Percentiles rank a stretch among this genome's conserved stretches.
These are phyloP conservation scores for Chlorociboria aeruginascens DNA, from an alignment of 495 filamentous ascomycete species.

Conservation along the genomic window DNA sequence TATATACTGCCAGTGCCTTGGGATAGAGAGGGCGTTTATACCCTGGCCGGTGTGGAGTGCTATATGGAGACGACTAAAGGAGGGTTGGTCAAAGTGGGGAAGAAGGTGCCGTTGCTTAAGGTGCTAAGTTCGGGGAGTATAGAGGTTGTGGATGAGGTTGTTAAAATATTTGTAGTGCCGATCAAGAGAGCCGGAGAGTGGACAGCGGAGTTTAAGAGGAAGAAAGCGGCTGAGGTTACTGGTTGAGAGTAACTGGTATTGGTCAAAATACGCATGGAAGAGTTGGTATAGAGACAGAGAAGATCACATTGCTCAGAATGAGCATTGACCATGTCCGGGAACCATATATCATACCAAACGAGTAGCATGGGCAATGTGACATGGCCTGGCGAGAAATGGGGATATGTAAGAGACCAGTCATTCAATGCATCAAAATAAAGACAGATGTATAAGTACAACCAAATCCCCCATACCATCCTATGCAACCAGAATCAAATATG, in stretches of 20 bases:
- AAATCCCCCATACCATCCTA: too few species aligned
- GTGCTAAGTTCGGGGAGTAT: constrained; percentile 65
- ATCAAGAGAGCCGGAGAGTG: constrained; percentile 53
- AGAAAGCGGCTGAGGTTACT: constrained; percentile 37
- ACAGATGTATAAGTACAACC: too few species aligned
- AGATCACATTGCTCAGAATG: too few species aligned
- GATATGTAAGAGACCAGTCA: too few species aligned
- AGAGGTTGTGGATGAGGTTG: constrained; percentile 76
- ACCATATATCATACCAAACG: too few species aligned
- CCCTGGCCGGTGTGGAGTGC: constrained; percentile 56
- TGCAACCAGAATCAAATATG: neutral
- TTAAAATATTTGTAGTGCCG: constrained; percentile 71
- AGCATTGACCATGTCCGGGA: too few species aligned
- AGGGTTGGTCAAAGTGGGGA: constrained; percentile 81
- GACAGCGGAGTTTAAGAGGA: constrained; percentile 70
- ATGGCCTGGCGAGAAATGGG: too few species aligned
- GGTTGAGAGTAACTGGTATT: neutral
- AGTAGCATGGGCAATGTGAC: too few species aligned
- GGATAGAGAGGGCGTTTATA: constrained; percentile 64
- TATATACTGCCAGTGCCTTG: constrained; percentile 79
- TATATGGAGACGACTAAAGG: constrained; percentile 76
- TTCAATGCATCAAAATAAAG: too few species aligned
- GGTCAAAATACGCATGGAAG: too few species aligned
- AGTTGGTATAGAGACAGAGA: too few species aligned
- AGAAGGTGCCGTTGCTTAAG: constrained; percentile 65